Base-by-base conservation (phyloP, 345 rosid genomes). In the Eucalyptus urophylla region DNA sequence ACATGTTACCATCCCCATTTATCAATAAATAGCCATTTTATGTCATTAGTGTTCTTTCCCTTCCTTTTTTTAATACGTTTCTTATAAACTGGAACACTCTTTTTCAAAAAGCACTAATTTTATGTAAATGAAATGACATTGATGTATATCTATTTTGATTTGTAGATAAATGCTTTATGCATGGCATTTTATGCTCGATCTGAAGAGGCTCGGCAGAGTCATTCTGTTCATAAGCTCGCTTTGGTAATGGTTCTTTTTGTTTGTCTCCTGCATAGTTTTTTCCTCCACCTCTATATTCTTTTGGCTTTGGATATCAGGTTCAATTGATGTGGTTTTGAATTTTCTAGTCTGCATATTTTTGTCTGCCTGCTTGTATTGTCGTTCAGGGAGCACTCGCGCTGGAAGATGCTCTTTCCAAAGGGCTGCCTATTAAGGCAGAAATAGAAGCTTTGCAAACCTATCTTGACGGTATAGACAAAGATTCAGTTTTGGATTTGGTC, bases 151-250 rank as follows among this genome's bases (percentile, higher is more conserved):
- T 89, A 53, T 14, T 88, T 91, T 40, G 88, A 87, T 92, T 86
- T 90, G 90, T 89, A 98, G 99, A 95, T 98, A 92, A 94, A 95
- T 89, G 98, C 98, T 51, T 91, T 98, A 90, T 93, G 96, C 92
- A 94, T 96, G 98, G 99, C 99, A 89, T 98, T 98, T 93, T 97
- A 94, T 92, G 99, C 98, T 6, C 95, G 97, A 89, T 97, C 98
- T 87, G 98, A 97, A 93, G 99, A 96, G 92, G 96, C 98, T 86
- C 97, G 96, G 58, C 95, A 95, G 92, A 96, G 95, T 92, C 96
- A 97, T 93, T 97, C 97, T 89, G 96, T 94, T 93, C 98, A 97
- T 94, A 98, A 95, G 96, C 98, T 98, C 90, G 97, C 99, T 87
- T 90, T 95, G 96, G 99, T 98, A 93, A 92, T 87, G 86, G 86